A percentile compares a stretch with the other conserved stretches of the same genome.
phyloP scores from a whole-genome alignment of 1,284 basidiomycete genomes.

The Jaminaea rosea region DNA sequence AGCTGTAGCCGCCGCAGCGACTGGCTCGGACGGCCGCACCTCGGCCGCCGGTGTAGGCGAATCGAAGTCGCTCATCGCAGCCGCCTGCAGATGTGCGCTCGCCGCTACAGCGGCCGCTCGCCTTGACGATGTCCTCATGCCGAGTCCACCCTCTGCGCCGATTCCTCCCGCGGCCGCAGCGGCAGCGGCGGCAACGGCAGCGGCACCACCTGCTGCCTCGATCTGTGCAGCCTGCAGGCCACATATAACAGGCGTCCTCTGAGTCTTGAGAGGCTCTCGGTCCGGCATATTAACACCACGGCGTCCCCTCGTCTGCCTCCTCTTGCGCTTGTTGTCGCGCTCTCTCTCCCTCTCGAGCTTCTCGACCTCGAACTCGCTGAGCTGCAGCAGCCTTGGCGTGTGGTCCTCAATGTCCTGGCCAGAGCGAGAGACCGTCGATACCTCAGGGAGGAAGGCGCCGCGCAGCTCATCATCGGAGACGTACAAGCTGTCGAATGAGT shows the following conservation, averaged over 20 bases:
- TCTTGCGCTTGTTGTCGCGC: conserved; percentile 76
- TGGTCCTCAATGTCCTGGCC: conserved; percentile 57
- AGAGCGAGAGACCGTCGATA: conserved; percentile 56
- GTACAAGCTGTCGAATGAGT: conserved; percentile 67
- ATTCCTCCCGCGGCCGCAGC: neutral
- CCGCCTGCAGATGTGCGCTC: conserved; percentile 21
- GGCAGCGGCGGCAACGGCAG: conserved; percentile 5
- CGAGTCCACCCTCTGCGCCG: neutral
- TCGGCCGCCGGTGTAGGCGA: conserved; percentile 29
- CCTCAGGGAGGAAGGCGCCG: conserved; percentile 71
- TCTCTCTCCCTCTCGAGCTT: conserved; percentile 88
- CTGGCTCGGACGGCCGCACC: conserved; percentile 16
- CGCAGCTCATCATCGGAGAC: conserved; percentile 87
- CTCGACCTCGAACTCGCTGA: conserved; percentile 73
- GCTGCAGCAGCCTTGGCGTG: conserved; percentile 79
- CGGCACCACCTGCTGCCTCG: conserved; percentile 6
- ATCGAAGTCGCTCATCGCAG: conserved; percentile 12
- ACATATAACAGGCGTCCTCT: conserved; percentile 53
- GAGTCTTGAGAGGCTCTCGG: conserved; percentile 82
- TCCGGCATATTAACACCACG: conserved; percentile 84
- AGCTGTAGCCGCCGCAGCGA: too few species aligned
- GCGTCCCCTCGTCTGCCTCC: conserved; percentile 73
- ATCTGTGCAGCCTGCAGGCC: conserved; percentile 36
- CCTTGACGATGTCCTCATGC: conserved; percentile 11
- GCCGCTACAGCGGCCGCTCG: conserved; percentile 38